Evolutionary conservation across 164 flowering plant genomes (phyloP).

Genomic region (Stephania cephalantha): DNA sequence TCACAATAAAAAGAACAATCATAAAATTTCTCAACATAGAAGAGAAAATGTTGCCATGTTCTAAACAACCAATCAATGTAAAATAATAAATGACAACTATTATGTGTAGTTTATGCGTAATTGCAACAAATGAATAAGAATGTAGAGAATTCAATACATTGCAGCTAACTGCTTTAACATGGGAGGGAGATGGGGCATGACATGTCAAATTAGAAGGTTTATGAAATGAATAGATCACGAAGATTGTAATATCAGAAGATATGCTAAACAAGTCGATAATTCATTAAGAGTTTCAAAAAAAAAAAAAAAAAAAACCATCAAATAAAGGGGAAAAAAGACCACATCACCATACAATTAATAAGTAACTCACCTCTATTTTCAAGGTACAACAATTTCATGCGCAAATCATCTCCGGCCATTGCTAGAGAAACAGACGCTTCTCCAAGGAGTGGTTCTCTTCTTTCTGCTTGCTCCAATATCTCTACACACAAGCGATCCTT

Average conservation of each 20-base stretch:
- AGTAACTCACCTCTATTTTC: conserved; percentile 79
- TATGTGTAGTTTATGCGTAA: not conserved
- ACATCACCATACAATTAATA: not conserved
- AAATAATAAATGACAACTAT: not conserved
- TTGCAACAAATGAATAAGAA: not conserved
- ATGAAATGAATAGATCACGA: not conserved
- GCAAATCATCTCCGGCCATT: conserved; percentile 75
- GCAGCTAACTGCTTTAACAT: too few species aligned
- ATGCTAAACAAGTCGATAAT: not conserved
- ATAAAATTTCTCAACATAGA: not conserved
- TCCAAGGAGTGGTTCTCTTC: conserved; percentile 70
- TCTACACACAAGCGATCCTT: conserved; percentile 83
- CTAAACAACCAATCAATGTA: not conserved
- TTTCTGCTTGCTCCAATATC: conserved; percentile 88
- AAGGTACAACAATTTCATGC: conserved; percentile 65
- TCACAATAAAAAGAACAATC: not conserved
- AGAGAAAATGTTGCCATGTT: not conserved
- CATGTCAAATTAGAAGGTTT: not conserved
- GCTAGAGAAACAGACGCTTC: conserved; percentile 88
- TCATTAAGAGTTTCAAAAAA: not conserved
- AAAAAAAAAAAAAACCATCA: not conserved
- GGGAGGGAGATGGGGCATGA: too few species aligned
- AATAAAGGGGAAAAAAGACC: not conserved
- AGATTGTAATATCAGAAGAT: not conserved
- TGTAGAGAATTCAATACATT: not conserved